Conservation (phyloP, 176 grass and related monocot genomes). For the Lolium perenne region DNA sequence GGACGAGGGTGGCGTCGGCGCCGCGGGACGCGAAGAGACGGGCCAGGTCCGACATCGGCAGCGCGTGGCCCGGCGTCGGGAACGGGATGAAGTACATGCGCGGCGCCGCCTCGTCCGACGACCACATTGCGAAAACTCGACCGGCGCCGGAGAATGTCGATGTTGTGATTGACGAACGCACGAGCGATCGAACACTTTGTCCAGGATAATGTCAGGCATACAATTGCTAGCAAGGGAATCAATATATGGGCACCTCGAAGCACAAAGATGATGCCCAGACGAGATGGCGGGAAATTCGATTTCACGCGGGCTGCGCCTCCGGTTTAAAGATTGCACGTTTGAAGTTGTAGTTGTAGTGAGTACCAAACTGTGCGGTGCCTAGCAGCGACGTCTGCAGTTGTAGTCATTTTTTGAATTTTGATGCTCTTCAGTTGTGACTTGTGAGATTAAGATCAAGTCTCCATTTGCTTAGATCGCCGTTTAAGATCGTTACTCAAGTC, state of each 20-base stretch:
- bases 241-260: slow-evolving; percentile 19
- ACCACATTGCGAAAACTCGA: slow-evolving; percentile 23
- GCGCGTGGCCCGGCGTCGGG: slow-evolving; percentile 64
- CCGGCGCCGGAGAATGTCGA: neutral
- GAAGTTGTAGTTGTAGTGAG: neutral
- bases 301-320: neutral
- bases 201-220: neutral
- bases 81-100: slow-evolving; percentile 72
- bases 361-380: too few relatives aligned
- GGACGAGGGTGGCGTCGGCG: slow-evolving; percentile 50
- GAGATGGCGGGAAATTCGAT: slow-evolving; percentile 6
- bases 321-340: neutral
- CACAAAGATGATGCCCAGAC: slow-evolving; percentile 35
- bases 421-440: too few relatives aligned
- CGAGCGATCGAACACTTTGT: neutral
- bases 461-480: too few relatives aligned
- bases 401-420: too few relatives aligned
- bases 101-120: slow-evolving; percentile 9
- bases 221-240: neutral
- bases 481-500: too few relatives aligned
- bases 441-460: too few relatives aligned
- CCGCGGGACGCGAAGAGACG: slow-evolving; percentile 62
- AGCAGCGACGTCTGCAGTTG: neutral
- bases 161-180: neutral
- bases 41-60: slow-evolving; percentile 70